Conservation (phyloP, 1,284 basidiomycete species). For the Stygiomarasmius scandens region DNA sequence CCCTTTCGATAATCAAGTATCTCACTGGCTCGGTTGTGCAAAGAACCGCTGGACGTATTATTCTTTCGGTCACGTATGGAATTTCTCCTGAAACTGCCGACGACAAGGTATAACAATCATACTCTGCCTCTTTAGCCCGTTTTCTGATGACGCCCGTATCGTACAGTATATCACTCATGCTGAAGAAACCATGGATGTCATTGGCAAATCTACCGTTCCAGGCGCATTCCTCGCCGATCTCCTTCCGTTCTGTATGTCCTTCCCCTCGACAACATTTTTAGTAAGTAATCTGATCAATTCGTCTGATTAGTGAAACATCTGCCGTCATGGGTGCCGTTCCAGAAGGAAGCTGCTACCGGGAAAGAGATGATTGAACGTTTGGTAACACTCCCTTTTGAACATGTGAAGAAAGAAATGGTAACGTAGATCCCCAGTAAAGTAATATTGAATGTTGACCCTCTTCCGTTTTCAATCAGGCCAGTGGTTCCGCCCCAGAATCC, state of each 20-base stretch:
- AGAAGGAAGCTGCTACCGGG: neutral
- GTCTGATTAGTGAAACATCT: slow-evolving; percentile 14
- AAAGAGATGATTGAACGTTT: slow-evolving; percentile 1
- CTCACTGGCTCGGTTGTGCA: neutral
- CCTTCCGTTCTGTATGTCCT: slow-evolving; percentile 22
- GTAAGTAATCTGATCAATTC: neutral
- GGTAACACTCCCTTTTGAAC: slow-evolving; percentile 8
- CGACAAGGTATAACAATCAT: slow-evolving; percentile 15
- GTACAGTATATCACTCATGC: slow-evolving; percentile 25
- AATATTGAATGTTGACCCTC: neutral
- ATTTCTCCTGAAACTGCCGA: slow-evolving; percentile 23
- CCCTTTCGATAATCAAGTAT: neutral
- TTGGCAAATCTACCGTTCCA: slow-evolving; percentile 22
- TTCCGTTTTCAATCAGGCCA: neutral
- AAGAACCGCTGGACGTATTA: slow-evolving; percentile 27
- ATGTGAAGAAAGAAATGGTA: slow-evolving; percentile 10
- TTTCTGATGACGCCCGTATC: neutral
- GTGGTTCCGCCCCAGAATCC: neutral
- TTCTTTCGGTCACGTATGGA: slow-evolving; percentile 30
- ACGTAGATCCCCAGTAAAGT: slow-evolving; percentile 16
- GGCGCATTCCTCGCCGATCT: slow-evolving; percentile 28
- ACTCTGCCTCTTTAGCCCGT: neutral
- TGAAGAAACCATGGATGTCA: slow-evolving; percentile 26
- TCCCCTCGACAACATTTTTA: neutral
- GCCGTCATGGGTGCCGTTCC: slow-evolving; percentile 18